A percentile compares a stretch with the other conserved stretches of the same genome.
These are phyloP conservation scores for Cairneyella variabilis DNA, from an alignment of 495 filamentous ascomycete species.

Conservation along the genomic window DNA sequence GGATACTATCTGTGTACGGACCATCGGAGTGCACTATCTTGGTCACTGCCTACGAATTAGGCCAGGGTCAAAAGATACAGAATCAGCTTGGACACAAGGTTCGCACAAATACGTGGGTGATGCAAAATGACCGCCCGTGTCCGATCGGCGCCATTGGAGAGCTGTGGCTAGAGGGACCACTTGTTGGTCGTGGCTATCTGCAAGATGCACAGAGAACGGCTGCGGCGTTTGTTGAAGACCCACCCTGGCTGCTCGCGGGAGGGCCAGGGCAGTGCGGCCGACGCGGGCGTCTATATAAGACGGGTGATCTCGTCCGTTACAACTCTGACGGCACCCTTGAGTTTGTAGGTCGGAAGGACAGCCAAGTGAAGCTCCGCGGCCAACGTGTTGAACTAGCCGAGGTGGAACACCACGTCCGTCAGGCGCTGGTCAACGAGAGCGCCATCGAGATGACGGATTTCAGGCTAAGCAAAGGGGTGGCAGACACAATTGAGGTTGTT, in stretches of 20 bases:
- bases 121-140: slow-evolving; percentile 55
- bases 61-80: background rate
- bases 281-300: slow-evolving; percentile 55
- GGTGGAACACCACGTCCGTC: background rate
- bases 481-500: background rate
- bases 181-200: slow-evolving; percentile 48
- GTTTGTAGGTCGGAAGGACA: slow-evolving; percentile 25
- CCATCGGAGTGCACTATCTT: background rate
- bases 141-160: slow-evolving; percentile 56
- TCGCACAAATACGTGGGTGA: slow-evolving; percentile 34
- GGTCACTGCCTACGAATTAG: background rate
- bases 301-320: slow-evolving; percentile 20
- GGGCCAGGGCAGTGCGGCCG: slow-evolving; percentile 15
- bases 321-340: slow-evolving; percentile 18
- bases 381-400: background rate
- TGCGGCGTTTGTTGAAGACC: slow-evolving; percentile 27
- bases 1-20: background rate
- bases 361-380: slow-evolving; percentile 13
- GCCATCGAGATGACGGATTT: background rate
- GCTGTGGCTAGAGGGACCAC: slow-evolving; percentile 56
- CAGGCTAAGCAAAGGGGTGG: background rate
- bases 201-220: slow-evolving; percentile 2
- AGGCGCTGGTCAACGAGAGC: too few species aligned
- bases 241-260: slow-evolving; percentile 8
- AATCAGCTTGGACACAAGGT: slow-evolving; percentile 28